Percentiles rank a stretch among this genome's conserved stretches.
phyloP scores from a whole-genome alignment of 345 rosid genomes.

The Melaleuca quinquenervia region DNA sequence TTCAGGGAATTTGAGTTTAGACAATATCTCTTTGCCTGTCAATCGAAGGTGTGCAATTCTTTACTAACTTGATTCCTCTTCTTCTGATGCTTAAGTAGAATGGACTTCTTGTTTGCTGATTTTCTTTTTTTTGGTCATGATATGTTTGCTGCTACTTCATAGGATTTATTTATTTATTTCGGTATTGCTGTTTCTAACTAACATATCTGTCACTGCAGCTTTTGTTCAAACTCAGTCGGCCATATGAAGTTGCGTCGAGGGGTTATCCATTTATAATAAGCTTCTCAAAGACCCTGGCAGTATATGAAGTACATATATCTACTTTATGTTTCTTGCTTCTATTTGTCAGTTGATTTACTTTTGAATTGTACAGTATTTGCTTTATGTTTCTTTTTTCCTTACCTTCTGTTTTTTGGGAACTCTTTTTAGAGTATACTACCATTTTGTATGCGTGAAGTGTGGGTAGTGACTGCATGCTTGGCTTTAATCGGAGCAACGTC shows the following conservation, averaged over 20 bases:
- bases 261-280: constrained; percentile 77
- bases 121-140: background rate
- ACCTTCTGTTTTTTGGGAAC: constrained; percentile 6
- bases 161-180: background rate
- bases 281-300: constrained; percentile 63
- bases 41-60: constrained; percentile 55
- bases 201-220: constrained; percentile 36
- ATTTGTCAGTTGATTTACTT: background rate
- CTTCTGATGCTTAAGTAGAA: background rate
- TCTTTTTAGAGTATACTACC: constrained; percentile 44
- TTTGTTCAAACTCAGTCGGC: constrained; percentile 77
- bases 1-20: constrained; percentile 92
- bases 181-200: background rate
- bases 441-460: constrained; percentile 84
- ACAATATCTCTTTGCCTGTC: constrained; percentile 90
- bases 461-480: constrained; percentile 90
- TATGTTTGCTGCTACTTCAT: background rate
- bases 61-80: background rate
- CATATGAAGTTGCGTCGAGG: constrained; percentile 92
- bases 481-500: constrained; percentile 60
- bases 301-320: constrained; percentile 53
- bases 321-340: background rate
- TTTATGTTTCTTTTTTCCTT: background rate
- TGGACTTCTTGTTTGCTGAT: background rate
- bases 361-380: background rate